Conservation (phyloP, 2,329 filamentous ascomycete species). For the Shiraia bambusicola region DNA sequence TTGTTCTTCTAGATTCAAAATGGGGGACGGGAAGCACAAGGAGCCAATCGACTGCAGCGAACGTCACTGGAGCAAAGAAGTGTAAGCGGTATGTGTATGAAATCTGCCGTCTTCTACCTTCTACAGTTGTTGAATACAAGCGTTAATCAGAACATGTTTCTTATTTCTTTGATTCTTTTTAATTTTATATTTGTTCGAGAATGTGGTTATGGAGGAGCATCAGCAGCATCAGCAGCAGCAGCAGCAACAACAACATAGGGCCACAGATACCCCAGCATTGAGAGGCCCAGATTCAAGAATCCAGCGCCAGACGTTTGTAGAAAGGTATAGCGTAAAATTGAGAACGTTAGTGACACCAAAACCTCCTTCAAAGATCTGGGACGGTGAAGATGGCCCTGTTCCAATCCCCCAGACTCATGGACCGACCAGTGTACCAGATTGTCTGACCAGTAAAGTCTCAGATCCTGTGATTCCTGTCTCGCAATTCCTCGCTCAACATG, state of each 20-base stretch:
- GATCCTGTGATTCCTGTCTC: slow-evolving; percentile 3
- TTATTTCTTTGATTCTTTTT: slow-evolving; percentile 16
- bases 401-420: not conserved
- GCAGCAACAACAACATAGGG: too few species aligned
- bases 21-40: slow-evolving; percentile 1
- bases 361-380: not conserved
- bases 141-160: slow-evolving; percentile 33
- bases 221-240: too few species aligned
- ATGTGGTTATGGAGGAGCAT: not conserved
- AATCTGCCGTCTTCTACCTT: slow-evolving; percentile 34
- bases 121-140: slow-evolving; percentile 42
- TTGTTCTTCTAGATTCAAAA: slow-evolving; percentile 7
- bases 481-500: slow-evolving; percentile 14
- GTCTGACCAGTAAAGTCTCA: slow-evolving; percentile 9
- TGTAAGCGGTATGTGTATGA: slow-evolving; percentile 23
- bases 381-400: not conserved
- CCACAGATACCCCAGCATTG: slow-evolving; percentile 15
- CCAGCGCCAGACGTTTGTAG: slow-evolving; percentile 10
- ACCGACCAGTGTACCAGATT: not conserved
- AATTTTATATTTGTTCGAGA: slow-evolving; percentile 4
- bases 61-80: slow-evolving; percentile 4
- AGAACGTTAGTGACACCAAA: not conserved
- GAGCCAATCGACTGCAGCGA: not conserved
- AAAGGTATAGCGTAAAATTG: slow-evolving; percentile 15
- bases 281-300: slow-evolving; percentile 14